A percentile compares a stretch with the other conserved stretches of the same genome.
These are phyloP conservation scores for Myxozyma kluyveri DNA, from an alignment of 805 yeast species.

Conservation along the genomic window DNA sequence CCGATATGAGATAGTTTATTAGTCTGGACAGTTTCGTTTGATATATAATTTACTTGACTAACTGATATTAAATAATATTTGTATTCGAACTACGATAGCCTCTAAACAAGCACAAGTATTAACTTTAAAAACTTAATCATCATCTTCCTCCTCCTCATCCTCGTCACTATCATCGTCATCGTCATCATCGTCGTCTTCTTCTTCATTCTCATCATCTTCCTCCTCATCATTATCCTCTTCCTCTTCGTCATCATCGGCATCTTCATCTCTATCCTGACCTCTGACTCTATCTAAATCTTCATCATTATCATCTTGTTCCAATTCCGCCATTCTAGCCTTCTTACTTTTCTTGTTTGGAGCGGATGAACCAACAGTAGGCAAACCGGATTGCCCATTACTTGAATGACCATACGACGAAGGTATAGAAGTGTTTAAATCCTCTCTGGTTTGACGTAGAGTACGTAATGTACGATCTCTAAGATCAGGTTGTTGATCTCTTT, in stretches of 20 bases:
- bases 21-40: neutral
- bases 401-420: no score
- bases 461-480: constrained; percentile 9
- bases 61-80: no score
- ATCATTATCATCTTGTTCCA: constrained; percentile 20
- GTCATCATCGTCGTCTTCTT: constrained; percentile 7
- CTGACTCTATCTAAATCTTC: neutral
- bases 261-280: neutral
- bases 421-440: no score
- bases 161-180: neutral
- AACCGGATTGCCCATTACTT: no score
- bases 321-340: constrained; percentile 12
- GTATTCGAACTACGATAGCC: neutral
- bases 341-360: neutral
- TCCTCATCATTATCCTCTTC: neutral
- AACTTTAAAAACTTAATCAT: neutral
- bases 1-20: no score
- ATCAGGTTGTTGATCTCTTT: constrained; percentile 2
- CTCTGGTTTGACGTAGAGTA: constrained; percentile 14
- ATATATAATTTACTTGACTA: neutral
- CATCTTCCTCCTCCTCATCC: neutral
- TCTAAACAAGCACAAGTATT: neutral
- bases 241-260: constrained; percentile 7
- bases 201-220: constrained; percentile 3
- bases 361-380: constrained; percentile 7